Conservation (phyloP, 352 stramenopile genomes). For the Phytophthora multivora region DNA sequence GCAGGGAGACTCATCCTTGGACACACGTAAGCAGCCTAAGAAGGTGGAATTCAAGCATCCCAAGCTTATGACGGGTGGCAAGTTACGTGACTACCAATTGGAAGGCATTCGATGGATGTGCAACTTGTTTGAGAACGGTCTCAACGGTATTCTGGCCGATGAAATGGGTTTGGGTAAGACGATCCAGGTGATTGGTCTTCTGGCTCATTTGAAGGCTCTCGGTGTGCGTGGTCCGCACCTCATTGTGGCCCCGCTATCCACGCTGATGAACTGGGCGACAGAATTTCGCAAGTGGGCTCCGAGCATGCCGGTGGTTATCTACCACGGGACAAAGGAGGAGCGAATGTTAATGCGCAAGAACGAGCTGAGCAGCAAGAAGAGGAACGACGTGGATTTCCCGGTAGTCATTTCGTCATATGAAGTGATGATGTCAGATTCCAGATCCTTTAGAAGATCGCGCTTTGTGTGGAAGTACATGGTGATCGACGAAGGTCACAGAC, state of each 20-base stretch:
- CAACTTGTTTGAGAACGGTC: conserved; percentile 97
- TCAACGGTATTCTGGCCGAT: conserved; percentile 92
- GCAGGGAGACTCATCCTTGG: conserved; percentile 53
- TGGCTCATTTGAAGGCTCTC: conserved; percentile 93
- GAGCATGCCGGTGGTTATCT: conserved; percentile 96
- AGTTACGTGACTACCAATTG: conserved; percentile 95
- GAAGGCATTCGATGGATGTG: conserved; percentile 97
- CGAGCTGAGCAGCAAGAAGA: conserved; percentile 57
- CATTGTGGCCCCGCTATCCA: conserved; percentile 97
- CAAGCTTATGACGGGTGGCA: conserved; percentile 74
- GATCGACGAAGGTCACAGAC: conserved; percentile 97
- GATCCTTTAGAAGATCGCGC: conserved; percentile 53
- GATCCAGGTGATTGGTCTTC: conserved; percentile 92
- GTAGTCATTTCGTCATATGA: conserved; percentile 91
- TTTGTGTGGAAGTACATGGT: conserved; percentile 96
- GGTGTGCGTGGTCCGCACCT: conserved; percentile 95
- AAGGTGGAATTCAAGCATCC: conserved; percentile 74
- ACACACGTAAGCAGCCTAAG: conserved; percentile 41
- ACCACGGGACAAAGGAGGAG: conserved; percentile 90
- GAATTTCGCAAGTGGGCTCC: conserved; percentile 84
- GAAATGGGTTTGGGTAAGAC: conserved; percentile 93
- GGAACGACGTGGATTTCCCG: conserved; percentile 71
- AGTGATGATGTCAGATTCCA: conserved; percentile 81
- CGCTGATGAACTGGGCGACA: conserved; percentile 97
- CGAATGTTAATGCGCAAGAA: conserved; percentile 54